Evolutionary conservation across 768 basidiomycete species (phyloP).

Genomic region (Boletus tylopilopsis): DNA sequence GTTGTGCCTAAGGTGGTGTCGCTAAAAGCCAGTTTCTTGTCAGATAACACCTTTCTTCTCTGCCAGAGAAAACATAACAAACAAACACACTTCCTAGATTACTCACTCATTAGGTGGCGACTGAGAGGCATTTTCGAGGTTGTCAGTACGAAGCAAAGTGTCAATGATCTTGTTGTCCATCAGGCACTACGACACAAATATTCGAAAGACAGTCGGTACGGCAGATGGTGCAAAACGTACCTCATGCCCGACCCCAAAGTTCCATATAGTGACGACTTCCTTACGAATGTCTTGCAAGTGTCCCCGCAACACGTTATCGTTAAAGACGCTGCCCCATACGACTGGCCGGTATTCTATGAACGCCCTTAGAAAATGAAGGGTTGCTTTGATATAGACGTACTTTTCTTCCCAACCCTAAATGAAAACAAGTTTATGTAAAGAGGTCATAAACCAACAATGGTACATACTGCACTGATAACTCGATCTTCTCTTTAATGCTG

Average conservation of each 20-base stretch:
- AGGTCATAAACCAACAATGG: not conserved
- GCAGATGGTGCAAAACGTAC: not conserved
- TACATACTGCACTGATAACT: conserved; percentile 10
- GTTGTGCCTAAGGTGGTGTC: no score
- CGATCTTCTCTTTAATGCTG: conserved; percentile 14
- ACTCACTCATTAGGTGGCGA: not conserved
- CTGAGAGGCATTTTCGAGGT: not conserved
- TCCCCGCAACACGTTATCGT: conserved; percentile 1
- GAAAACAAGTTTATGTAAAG: not conserved
- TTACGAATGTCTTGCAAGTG: conserved; percentile 11
- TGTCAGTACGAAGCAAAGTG: conserved; percentile 1
- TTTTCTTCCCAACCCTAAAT: conserved; percentile 10
- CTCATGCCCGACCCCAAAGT: conserved; percentile 9
- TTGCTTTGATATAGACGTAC: not conserved
- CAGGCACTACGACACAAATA: conserved; percentile 4
- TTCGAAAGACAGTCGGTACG: not conserved
- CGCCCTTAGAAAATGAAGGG: not conserved
- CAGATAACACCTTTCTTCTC: no score
- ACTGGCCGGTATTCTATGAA: conserved; percentile 14
- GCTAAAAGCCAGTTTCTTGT: no score
- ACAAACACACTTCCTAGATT: not conserved
- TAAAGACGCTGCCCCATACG: no score
- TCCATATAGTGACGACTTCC: conserved; percentile 11
- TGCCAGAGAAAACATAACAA: no score
- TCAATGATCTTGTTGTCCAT: not conserved